Evolutionary conservation across 1,139 yeast species (phyloP), one percentile per base, ranked within the genome.

Genomic region (Yamadazyma diddensiae): DNA sequence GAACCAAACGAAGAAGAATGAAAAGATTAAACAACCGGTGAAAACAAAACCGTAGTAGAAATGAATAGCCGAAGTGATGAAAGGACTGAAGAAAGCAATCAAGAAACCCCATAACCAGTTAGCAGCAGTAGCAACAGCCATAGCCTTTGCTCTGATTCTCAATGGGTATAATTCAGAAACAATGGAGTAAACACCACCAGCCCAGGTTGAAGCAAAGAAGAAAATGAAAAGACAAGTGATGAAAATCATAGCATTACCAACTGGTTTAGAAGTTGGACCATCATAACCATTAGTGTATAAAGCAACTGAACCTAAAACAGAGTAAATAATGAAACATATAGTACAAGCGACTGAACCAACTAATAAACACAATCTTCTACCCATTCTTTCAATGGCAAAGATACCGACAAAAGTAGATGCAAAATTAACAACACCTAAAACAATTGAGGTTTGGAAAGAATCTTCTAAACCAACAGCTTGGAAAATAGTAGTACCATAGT

Each of bases 161-260:
- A 83, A 68, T 28, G 95, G 88, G 57, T 77, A 85, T 29, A 82
- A 69, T 59, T 86, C 95, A 20, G 92, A 81, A 31, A 80, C 76
- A 43, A 82, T 79, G 33, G 83, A 83, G 73, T 78, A 86, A 24
- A 81, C 82, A 47, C 79, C 75, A 46, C 94, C 90, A 39, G 88
- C 94, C 94, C 94, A 85, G 6, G 94, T 79, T 24, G 82, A 73
- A 13, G 94, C 92, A 54, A 85, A 86, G 62, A 74, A 80, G 73
- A 82, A 81, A 39, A 86, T 83, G 62, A 78, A 86, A 40, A 82
- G 55, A 57, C 92, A 83, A 15, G 88, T 76, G 48, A 85, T 74
- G 49, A 82, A 79, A 56, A 86, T 82, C 84, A 74, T 65, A 37
- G 81, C 83, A 57, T 78, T 65, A 56, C 90, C 90, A 26, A 83